These are phyloP conservation scores for Xylariaceae sp. DNA, from an alignment of 2,329 filamentous ascomycete species.

Conservation along the genomic window DNA sequence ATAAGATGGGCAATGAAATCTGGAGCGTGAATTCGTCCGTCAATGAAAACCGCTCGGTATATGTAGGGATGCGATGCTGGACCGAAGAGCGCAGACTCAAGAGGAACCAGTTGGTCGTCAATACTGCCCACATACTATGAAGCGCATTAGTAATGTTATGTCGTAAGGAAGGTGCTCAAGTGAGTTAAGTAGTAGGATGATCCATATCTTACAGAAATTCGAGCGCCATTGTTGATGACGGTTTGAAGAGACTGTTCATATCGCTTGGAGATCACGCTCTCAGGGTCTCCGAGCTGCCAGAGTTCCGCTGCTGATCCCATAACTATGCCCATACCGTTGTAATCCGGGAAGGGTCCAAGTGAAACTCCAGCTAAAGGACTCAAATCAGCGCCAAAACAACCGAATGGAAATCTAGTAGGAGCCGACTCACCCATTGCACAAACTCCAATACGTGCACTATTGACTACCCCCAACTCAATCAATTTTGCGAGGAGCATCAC, in stretches of 20 bases:
- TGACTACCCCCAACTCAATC: constrained; percentile 83
- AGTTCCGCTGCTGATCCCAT: constrained; percentile 90
- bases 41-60: constrained; percentile 92
- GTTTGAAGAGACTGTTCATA: constrained; percentile 73
- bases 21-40: constrained; percentile 84
- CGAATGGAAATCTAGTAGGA: neutral
- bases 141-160: constrained; percentile 5
- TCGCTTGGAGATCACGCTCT: constrained; percentile 76
- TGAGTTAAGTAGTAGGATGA: neutral
- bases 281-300: constrained; percentile 84
- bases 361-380: constrained; percentile 70
- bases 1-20: constrained; percentile 93
- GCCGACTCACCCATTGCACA: constrained; percentile 63
- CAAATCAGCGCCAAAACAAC: constrained; percentile 6
- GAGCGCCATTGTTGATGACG: constrained; percentile 72
- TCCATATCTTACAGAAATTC: constrained; percentile 58
- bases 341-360: constrained; percentile 87
- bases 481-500: constrained; percentile 91
- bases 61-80: constrained; percentile 87
- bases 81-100: constrained; percentile 90
- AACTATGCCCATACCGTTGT: constrained; percentile 81
- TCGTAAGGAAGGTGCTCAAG: neutral
- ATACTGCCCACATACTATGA: constrained; percentile 77
- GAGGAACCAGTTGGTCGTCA: constrained; percentile 90
- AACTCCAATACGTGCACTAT: constrained; percentile 72